These are phyloP conservation scores for Xylaria nigripes DNA, from an alignment of 495 filamentous ascomycete genomes.

Conservation along the genomic window DNA sequence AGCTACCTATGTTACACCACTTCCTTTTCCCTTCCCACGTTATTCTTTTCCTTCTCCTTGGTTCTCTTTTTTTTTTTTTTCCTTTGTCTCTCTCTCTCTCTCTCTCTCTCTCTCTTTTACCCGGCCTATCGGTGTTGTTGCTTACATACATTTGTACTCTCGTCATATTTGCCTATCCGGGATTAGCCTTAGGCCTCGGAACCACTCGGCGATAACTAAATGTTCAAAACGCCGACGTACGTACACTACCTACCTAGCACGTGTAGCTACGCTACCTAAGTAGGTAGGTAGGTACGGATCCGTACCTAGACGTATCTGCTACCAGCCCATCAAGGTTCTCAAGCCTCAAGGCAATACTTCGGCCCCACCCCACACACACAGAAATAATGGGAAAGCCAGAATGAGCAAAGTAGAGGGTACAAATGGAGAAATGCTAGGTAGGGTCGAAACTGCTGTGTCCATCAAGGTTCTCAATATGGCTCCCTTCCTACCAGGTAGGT, in stretches of 20 bases:
- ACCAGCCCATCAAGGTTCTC: constrained; percentile 22
- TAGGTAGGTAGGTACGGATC: too few species aligned
- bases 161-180: not conserved
- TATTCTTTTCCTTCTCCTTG: not conserved
- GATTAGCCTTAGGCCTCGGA: not conserved
- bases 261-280: too few species aligned
- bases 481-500: too few species aligned
- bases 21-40: not conserved
- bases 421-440: not conserved
- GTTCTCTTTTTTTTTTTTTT: not conserved
- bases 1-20: too few species aligned
- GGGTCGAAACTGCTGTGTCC: not conserved
- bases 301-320: not conserved
- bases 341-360: not conserved
- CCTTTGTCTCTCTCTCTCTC: not conserved
- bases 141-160: not conserved
- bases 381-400: too few species aligned
- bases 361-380: not conserved
- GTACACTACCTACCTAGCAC: too few species aligned
- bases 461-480: constrained; percentile 15
- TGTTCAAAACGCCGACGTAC: not conserved
- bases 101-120: not conserved
- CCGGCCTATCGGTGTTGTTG: not conserved
- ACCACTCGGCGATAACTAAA: not conserved
- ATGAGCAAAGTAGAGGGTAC: too few species aligned